Evolutionary conservation across 208 protist genomes (phyloP), one percentile per base, ranked within the genome.

Genomic region (Crithidia bombi): DNA sequence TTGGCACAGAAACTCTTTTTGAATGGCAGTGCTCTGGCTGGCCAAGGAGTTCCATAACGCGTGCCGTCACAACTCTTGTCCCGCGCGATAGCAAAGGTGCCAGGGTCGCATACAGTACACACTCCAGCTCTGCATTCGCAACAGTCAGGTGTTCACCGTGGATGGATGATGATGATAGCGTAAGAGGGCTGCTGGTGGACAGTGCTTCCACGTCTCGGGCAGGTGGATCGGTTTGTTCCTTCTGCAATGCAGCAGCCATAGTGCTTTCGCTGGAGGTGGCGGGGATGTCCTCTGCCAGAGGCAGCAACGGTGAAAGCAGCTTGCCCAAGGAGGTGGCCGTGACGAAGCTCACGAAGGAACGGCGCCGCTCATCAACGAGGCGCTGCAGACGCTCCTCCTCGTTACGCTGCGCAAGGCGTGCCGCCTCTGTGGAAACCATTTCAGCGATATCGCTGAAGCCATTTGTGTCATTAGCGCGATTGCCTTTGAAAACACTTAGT

Each of bases 291-390:
- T 65, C 61, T 5, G 32, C 69, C 5, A 6, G 25, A 15, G 71
- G 71, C 46, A 71, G 32, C 10, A 39, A 38, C 5, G 50, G 6
- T 0, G 71, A 55, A 26, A 77, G 50, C 47, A 58, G 9, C 7
- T 44, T 38, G 1, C 71, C 71, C 25, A 77, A 57, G 5, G 47
- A 19, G 17, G 55, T 44, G 12, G 15, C 32, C 0, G n/a, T 57
- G 28, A 77, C 46, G 44, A 71, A 77, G 9, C 35, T 64, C 5
- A 41, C 2, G 57, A 71, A 77, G 15, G 46, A 33, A 7, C 32
- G 57, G 7, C 47, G 71, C 15, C 64, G 71, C 32, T 77, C 71
- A 3, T 19, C 25, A 23, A 62, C 30, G 26, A 71, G 25, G 9
- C 62, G 54, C 23, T 65, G 69, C 11, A 15, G 32, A 7, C 36